Evolutionary conservation across 164 flowering plant genomes (phyloP).

Genomic region (Tinospora cordifolia): DNA sequence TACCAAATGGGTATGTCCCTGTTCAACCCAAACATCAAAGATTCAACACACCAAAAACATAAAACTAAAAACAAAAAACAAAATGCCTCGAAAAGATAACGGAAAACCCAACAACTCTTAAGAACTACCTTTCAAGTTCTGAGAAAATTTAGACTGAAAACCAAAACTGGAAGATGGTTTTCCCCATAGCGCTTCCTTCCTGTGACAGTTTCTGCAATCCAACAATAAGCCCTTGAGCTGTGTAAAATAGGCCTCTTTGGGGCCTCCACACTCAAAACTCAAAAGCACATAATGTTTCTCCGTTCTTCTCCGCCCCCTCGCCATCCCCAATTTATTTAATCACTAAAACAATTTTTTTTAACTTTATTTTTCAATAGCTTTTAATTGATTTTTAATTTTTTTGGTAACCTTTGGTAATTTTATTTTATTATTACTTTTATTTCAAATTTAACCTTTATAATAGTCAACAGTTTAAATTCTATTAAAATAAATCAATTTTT

Average conservation of each 20-base stretch:
- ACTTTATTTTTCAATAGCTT: too few relatives aligned
- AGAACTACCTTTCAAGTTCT: neutral
- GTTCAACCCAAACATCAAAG: constrained; percentile 7
- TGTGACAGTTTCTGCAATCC: neutral
- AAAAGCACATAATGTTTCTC: neutral
- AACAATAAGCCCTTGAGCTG: neutral
- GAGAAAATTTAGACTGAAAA: neutral
- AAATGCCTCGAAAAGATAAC: neutral
- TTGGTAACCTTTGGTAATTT: too few relatives aligned
- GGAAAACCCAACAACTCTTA: neutral
- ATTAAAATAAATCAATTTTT: too few relatives aligned
- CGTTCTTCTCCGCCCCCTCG: neutral
- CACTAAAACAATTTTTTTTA: too few relatives aligned
- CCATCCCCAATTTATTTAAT: neutral
- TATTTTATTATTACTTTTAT: too few relatives aligned
- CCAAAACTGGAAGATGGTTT: neutral
- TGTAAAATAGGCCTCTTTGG: neutral
- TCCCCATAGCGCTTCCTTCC: neutral
- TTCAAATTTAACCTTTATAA: too few relatives aligned
- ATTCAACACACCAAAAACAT: neutral
- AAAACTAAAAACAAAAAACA: too few relatives aligned
- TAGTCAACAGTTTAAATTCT: too few relatives aligned
- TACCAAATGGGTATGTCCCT: constrained; percentile 1
- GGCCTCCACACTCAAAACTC: constrained; percentile 4
- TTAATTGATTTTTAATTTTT: too few relatives aligned